Evolutionary conservation across 371 early-diverging fungal genomes (phyloP), one percentile per base, ranked within the genome.

Genomic region (Lichtheimia ornata): DNA sequence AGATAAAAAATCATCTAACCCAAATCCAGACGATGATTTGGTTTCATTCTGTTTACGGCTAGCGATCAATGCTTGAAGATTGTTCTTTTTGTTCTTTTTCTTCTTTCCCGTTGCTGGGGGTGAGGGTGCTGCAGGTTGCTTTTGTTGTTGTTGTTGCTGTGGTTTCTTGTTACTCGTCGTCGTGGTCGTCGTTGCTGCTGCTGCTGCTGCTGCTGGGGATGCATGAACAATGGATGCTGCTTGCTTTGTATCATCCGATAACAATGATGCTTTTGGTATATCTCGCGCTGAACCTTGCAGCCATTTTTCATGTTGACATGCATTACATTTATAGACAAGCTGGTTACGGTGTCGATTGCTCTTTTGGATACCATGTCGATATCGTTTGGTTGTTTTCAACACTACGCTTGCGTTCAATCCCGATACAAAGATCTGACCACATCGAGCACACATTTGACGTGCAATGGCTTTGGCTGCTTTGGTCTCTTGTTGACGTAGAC

Each of bases 81-180:
- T 71, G 57, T 77, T 80, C 72, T 80, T 80, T 51, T 75, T 77
- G 7, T 43, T 40, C 28, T 74, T 72, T 44, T 77, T 77, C 25
- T 30, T 58, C 50, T 63, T 40, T 17, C 43, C 56, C 13, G 25
- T 50, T n/a, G 60, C n/a, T 4, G 24, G 9, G 14, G 27, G 47
- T 7, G 28, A 27, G 18, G 12, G 15, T 11, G 18, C 13, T 11
- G 13, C 43, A 11, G 40, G 47, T 20, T 45, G 57, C 18, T 45
- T 40, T 50, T 53, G 58, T 53, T 50, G 51, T 53, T 50, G 51
- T 4, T 20, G 56, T 15, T 12, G 22, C 15, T 17, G 49, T 53
- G 41, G 14, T 35, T 11, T 14, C 52, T 22, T n/a, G 13, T 3
- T 12, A 13, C 22, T 13, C 2, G 4, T n/a, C 5, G 50, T 66